phyloP scores from a whole-genome alignment of 1,284 basidiomycete genomes.

The Naganishia sp. region DNA sequence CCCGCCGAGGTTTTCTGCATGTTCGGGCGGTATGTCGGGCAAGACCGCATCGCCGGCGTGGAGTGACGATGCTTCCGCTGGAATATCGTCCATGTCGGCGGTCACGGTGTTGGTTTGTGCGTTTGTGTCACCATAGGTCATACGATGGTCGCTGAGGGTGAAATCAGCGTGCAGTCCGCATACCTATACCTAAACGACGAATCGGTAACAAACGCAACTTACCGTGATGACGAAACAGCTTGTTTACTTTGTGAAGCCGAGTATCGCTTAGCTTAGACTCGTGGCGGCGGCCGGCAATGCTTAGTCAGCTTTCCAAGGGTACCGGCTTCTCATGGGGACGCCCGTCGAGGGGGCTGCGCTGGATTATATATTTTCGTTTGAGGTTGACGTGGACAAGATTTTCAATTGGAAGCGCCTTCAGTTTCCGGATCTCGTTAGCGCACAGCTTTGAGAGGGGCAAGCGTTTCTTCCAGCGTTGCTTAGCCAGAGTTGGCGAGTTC shows the following conservation, averaged over 20 bases:
- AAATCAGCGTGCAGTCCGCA: background rate
- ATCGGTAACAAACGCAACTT: conserved; percentile 6
- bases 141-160: background rate
- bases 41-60: background rate
- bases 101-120: background rate
- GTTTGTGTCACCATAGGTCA: conserved; percentile 3
- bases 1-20: background rate
- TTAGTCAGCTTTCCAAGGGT: conserved; percentile 15
- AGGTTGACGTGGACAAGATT: conserved; percentile 30
- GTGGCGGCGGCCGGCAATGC: background rate
- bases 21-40: background rate
- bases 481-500: conserved; percentile 6
- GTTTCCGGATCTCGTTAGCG: conserved; percentile 8
- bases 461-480: background rate
- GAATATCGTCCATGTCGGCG: conserved; percentile 13
- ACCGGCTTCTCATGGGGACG: background rate
- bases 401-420: conserved; percentile 14
- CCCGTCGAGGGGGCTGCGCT: conserved; percentile 6
- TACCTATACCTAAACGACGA: background rate
- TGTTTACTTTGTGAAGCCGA: conserved; percentile 17
- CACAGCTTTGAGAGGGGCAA: background rate
- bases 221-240: conserved; percentile 27
- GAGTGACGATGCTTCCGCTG: conserved; percentile 1
- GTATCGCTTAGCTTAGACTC: conserved; percentile 5
- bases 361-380: conserved; percentile 31